A percentile compares a stretch with the other conserved stretches of the same genome.
Conservation (phyloP, 805 yeast species). For the Candida stauntonica region DNA sequence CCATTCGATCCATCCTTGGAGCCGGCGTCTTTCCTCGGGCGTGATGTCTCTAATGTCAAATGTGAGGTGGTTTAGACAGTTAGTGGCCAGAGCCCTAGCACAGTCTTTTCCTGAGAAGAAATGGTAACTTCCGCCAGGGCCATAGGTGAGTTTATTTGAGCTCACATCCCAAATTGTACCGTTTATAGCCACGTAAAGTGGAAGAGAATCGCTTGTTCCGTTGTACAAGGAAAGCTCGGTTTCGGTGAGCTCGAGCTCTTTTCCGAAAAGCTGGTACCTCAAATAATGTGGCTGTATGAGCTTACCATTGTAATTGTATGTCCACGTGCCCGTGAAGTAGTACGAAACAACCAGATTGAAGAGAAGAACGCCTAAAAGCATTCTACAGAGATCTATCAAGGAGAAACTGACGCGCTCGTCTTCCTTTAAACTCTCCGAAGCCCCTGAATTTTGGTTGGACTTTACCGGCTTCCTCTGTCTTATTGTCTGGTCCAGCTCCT, state of each 20-base stretch:
- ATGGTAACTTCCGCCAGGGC: constrained; percentile 43
- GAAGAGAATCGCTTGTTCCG: constrained; percentile 39
- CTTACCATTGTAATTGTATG: constrained; percentile 50
- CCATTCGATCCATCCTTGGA: constrained; percentile 27
- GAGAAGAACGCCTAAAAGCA: constrained; percentile 19
- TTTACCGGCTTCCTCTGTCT: background rate
- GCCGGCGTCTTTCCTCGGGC: constrained; percentile 25
- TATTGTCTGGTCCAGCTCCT: background rate
- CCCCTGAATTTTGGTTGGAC: background rate
- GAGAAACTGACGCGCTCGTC: constrained; percentile 6
- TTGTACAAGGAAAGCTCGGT: constrained; percentile 38
- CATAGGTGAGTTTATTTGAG: constrained; percentile 38
- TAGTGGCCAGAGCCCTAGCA: constrained; percentile 55
- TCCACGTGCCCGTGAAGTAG: constrained; percentile 18
- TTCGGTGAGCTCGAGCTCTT: constrained; percentile 29
- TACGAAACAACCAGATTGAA: constrained; percentile 14
- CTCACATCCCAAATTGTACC: constrained; percentile 55
- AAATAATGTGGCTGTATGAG: constrained; percentile 36
- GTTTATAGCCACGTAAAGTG: constrained; percentile 48
- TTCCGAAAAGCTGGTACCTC: constrained; percentile 14
- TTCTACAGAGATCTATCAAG: constrained; percentile 20
- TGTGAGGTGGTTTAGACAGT: constrained; percentile 52
- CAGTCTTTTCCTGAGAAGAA: constrained; percentile 50
- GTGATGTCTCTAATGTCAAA: constrained; percentile 50
- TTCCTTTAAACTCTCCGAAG: background rate